These are phyloP conservation scores for Microstegium vimineum DNA, from an alignment of 176 grass and related monocot genomes.

Conservation along the genomic window DNA sequence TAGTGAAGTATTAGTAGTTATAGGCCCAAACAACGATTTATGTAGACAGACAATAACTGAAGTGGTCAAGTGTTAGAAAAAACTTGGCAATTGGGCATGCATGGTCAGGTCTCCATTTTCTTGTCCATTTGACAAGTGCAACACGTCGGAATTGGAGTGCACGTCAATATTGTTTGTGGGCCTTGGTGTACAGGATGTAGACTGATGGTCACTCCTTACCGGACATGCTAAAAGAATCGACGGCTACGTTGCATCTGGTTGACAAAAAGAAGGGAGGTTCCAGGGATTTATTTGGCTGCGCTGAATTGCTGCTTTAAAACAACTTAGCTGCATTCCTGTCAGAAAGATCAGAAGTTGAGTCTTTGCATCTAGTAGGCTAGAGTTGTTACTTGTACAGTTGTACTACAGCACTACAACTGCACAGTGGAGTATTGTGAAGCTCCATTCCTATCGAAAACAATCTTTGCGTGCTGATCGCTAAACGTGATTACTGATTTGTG, in stretches of 20 bases:
- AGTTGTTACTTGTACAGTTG: not conserved
- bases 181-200: constrained; percentile 1
- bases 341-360: not conserved
- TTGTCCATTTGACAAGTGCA: not conserved
- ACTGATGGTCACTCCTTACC: constrained; percentile 35
- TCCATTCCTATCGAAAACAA: not conserved
- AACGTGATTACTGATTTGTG: not conserved
- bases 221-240: constrained; percentile 21
- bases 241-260: constrained; percentile 18
- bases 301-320: not conserved
- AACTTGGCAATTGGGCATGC: not conserved
- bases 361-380: not conserved
- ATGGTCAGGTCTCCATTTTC: not conserved
- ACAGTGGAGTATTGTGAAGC: not conserved
- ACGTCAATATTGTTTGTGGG: constrained; percentile 7
- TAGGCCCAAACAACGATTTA: not conserved
- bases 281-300: not conserved
- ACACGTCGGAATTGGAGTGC: not conserved
- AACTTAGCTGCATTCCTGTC: not conserved
- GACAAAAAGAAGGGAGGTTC: not conserved
- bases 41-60: not conserved
- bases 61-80: not conserved
- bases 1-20: not conserved
- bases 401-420: not conserved
- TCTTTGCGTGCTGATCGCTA: not conserved